Base-by-base conservation (phyloP, 2,329 filamentous ascomycete species). In the Trichoderma sp. region DNA sequence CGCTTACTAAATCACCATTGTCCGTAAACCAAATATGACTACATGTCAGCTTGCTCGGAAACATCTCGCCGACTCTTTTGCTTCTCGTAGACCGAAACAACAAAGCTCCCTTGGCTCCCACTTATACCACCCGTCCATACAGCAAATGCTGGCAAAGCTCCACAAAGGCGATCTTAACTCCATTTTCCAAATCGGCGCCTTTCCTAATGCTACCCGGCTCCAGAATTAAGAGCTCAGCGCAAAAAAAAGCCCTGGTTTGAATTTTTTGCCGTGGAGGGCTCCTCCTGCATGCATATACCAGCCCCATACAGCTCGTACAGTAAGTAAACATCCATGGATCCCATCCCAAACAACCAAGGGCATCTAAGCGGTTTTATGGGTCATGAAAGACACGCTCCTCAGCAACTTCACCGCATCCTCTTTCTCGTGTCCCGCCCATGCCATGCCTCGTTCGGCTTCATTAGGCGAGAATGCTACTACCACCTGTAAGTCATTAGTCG, bases 141-240 rank as follows among this genome's bases (percentile, higher is more conserved):
- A 49, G 63, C 54, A 58, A 66, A 66, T 30, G 70, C 65, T 24
- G 13, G 24, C 18, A 30, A n/a, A 61, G 49, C 58, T 68, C 66
- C 66, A 60, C 56, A 39, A 51, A 52, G 66, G 71, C 75, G 76
- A 78, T 78, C 76, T 66, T 75, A 76, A 46, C 72, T 77, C 76
- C 74, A 73, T 71, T 74, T 65, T 75, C 69, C 67, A 71, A 43
- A 77, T 76, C 75, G 74, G 70, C 75, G 71, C 76, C 72, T 75
- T 75, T 72, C 75, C 76, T 52, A 72, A 76, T 69, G 39, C 43
- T 51, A 51, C 26, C 51, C 67, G 54, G 66, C 46, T 55, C 58
- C 66, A 61, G 49, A 34, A 49, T 34, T 37, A 34, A 43, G 18
- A 58, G 16, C 39, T 26, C 51, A 65, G 37, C 46, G 46, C 51